Evolutionary conservation across 257 asterid species (phyloP).

Genomic region (Pogostemon cablin): DNA sequence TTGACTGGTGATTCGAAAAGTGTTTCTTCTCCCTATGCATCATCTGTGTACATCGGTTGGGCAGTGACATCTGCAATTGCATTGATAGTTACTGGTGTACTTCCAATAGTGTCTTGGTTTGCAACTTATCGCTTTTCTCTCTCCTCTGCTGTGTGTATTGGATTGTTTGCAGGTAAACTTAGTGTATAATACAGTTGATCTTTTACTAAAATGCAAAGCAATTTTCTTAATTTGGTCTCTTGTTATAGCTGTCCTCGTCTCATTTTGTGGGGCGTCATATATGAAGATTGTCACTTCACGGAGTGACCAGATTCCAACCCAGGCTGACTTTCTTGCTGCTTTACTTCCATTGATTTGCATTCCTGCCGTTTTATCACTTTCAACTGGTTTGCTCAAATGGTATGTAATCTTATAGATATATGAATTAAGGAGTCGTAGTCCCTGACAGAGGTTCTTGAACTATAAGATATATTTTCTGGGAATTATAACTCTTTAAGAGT

Average conservation of each 20-base stretch:
- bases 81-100: slow-evolving; percentile 76
- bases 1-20: slow-evolving; percentile 65
- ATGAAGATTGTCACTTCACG: slow-evolving; percentile 79
- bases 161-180: slow-evolving; percentile 78
- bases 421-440: slow-evolving; percentile 19
- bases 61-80: slow-evolving; percentile 93
- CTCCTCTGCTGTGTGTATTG: slow-evolving; percentile 88
- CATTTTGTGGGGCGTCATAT: slow-evolving; percentile 88
- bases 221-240: slow-evolving; percentile 11
- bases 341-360: slow-evolving; percentile 93
- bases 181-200: slow-evolving; percentile 22
- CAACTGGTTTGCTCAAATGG: slow-evolving; percentile 94
- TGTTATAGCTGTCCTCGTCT: slow-evolving; percentile 78
- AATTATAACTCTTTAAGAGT: slow-evolving; percentile 26
- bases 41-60: slow-evolving; percentile 92
- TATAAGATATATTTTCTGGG: slow-evolving; percentile 17
- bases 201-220: slow-evolving; percentile 8
- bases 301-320: slow-evolving; percentile 74
- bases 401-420: slow-evolving; percentile 42
- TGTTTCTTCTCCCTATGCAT: slow-evolving; percentile 89
- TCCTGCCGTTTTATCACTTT: slow-evolving; percentile 83
- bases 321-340: slow-evolving; percentile 92
- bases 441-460: slow-evolving; percentile 25
- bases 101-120: slow-evolving; percentile 97
- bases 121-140: slow-evolving; percentile 91